Percentiles rank a stretch among this genome's conserved stretches.
Evolutionary conservation across 768 basidiomycete species (phyloP).

Genomic region (Butyriboletus loyo): DNA sequence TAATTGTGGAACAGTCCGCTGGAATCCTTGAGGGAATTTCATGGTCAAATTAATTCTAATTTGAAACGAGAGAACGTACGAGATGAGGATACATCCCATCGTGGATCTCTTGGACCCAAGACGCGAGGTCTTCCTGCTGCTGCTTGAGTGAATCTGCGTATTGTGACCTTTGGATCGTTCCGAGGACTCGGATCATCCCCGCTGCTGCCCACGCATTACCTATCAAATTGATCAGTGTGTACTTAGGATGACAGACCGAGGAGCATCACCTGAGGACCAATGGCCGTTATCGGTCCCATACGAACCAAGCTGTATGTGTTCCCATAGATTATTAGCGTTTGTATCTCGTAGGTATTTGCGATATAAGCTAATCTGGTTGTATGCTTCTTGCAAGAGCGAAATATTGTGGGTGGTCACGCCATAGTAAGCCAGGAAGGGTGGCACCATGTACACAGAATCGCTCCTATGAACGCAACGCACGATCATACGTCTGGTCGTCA

Average conservation of each 20-base stretch:
- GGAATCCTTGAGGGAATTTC: neutral
- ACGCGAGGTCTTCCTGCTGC: slow-evolving; percentile 55
- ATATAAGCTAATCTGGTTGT: slow-evolving; percentile 72
- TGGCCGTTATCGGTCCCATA: slow-evolving; percentile 58
- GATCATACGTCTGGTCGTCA: neutral
- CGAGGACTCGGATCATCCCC: slow-evolving; percentile 80
- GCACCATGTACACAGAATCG: slow-evolving; percentile 83
- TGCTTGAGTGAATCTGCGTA: slow-evolving; percentile 46
- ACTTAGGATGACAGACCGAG: neutral
- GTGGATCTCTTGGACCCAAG: slow-evolving; percentile 74
- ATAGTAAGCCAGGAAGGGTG: slow-evolving; percentile 85
- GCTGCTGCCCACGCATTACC: slow-evolving; percentile 90
- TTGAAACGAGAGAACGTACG: slow-evolving; percentile 36
- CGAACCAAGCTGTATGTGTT: slow-evolving; percentile 65
- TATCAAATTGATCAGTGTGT: slow-evolving; percentile 20
- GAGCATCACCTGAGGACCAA: slow-evolving; percentile 67
- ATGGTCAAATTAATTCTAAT: neutral
- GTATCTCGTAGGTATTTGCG: slow-evolving; percentile 58
- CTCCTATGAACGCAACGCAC: slow-evolving; percentile 43
- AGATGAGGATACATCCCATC: slow-evolving; percentile 61
- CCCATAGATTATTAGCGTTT: slow-evolving; percentile 59
- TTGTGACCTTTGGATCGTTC: slow-evolving; percentile 64
- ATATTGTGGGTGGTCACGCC: slow-evolving; percentile 59
- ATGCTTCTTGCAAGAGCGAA: slow-evolving; percentile 59
- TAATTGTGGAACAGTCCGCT: slow-evolving; percentile 63